These are phyloP conservation scores for Ceratocystis eucalypticola DNA, from an alignment of 2,329 filamentous ascomycete genomes.

Conservation along the genomic window DNA sequence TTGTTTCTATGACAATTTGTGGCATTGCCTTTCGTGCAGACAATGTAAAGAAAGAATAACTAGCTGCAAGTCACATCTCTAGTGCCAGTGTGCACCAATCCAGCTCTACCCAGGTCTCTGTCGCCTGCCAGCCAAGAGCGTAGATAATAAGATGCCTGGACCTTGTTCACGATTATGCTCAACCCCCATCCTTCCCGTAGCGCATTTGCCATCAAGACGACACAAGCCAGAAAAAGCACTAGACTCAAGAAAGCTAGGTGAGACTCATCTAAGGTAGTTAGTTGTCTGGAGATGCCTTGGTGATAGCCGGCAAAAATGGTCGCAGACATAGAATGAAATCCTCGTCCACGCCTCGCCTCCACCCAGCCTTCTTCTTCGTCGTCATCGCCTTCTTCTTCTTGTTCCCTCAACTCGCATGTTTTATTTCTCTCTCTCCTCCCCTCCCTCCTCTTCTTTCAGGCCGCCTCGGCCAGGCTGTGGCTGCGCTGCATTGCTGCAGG, in stretches of 20 bases:
- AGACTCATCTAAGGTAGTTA: no score
- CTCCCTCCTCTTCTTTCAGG: neutral
- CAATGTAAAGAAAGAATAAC: no score
- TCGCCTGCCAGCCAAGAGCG: neutral
- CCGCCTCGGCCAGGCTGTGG: neutral
- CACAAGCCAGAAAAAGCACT: neutral
- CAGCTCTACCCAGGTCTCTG: neutral
- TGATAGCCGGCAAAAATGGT: no score
- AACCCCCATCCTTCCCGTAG: slow-evolving; percentile 2
- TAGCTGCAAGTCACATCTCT: slow-evolving; percentile 1
- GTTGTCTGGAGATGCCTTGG: no score
- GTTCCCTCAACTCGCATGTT: neutral
- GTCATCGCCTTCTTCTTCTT: neutral
- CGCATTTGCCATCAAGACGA: neutral
- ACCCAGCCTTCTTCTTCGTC: neutral
- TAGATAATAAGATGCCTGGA: neutral
- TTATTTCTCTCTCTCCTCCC: neutral
- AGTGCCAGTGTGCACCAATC: neutral
- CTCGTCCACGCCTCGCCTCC: neutral
- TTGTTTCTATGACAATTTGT: no score
- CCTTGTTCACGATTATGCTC: neutral
- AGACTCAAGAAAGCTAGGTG: neutral
- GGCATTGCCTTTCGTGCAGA: no score
- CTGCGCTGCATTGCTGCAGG: neutral
- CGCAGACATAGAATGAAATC: neutral